These are phyloP conservation scores for Fusarium temperatum DNA, from an alignment of 2,329 filamentous ascomycete species.

Conservation along the genomic window DNA sequence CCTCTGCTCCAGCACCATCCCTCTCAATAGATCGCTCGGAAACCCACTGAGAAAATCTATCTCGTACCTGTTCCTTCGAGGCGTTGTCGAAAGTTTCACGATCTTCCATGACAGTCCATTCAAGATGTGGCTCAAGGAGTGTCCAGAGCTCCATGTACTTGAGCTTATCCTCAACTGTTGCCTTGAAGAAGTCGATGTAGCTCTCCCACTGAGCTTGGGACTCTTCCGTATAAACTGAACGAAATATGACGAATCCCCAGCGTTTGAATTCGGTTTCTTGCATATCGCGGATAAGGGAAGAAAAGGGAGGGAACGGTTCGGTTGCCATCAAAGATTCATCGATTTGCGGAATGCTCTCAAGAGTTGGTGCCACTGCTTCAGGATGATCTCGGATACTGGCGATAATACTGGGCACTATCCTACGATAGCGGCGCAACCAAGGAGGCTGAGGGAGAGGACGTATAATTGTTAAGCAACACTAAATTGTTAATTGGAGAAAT, in stretches of 20 bases:
- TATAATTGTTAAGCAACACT: not conserved
- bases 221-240: not conserved
- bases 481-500: not conserved
- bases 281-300: not conserved
- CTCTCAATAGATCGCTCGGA: not conserved
- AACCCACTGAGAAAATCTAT: not conserved
- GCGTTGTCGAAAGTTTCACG: not conserved
- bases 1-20: not conserved
- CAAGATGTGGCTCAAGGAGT: not conserved
- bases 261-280: not conserved
- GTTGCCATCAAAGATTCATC: not conserved
- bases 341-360: constrained; percentile 14
- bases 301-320: not conserved
- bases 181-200: constrained; percentile 23
- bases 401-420: not conserved
- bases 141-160: not conserved
- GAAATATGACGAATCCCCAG: constrained; percentile 10
- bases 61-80: not conserved
- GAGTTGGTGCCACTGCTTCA: not conserved
- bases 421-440: not conserved
- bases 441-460: not conserved
- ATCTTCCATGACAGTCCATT: constrained; percentile 20
- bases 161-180: not conserved
- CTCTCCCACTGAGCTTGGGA: constrained; percentile 9
- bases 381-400: constrained; percentile 1